Evolutionary conservation across 1,139 yeast species (phyloP).

Genomic region (Williopsis jadinii): DNA sequence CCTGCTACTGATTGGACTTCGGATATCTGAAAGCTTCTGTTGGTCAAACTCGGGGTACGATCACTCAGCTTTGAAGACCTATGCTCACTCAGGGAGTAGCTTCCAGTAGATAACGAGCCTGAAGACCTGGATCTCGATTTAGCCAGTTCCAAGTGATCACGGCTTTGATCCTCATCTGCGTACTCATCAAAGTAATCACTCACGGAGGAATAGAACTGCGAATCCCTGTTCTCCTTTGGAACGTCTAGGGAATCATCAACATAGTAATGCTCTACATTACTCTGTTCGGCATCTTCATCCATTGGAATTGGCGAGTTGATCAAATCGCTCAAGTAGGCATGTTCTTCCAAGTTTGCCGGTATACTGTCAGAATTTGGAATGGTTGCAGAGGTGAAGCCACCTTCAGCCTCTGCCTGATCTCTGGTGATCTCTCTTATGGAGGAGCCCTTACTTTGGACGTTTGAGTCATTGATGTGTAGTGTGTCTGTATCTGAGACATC

Average conservation of each 20-base stretch:
- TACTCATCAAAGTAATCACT: constrained; percentile 22
- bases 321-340: constrained; percentile 17
- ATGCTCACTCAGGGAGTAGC: constrained; percentile 18
- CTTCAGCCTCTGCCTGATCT: constrained; percentile 1
- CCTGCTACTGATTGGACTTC: constrained; percentile 7
- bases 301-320: constrained; percentile 14
- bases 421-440: constrained; percentile 1
- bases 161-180: constrained; percentile 10
- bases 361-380: not conserved
- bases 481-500: constrained; percentile 21
- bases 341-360: constrained; percentile 12
- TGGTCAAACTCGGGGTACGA: constrained; percentile 17
- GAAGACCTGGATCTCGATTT: constrained; percentile 24
- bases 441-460: not conserved
- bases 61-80: constrained; percentile 20
- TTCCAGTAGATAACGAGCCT: constrained; percentile 23
- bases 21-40: constrained; percentile 9
- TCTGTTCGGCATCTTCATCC: not conserved
- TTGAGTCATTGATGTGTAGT: constrained; percentile 16
- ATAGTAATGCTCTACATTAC: not conserved
- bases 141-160: not conserved
- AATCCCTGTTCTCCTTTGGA: constrained; percentile 10
- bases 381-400: not conserved
- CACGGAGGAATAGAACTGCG: constrained; percentile 19
- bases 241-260: constrained; percentile 2